Evolutionary conservation across 1,139 yeast species (phyloP).

Genomic region (Meyerozyma carpophila): DNA sequence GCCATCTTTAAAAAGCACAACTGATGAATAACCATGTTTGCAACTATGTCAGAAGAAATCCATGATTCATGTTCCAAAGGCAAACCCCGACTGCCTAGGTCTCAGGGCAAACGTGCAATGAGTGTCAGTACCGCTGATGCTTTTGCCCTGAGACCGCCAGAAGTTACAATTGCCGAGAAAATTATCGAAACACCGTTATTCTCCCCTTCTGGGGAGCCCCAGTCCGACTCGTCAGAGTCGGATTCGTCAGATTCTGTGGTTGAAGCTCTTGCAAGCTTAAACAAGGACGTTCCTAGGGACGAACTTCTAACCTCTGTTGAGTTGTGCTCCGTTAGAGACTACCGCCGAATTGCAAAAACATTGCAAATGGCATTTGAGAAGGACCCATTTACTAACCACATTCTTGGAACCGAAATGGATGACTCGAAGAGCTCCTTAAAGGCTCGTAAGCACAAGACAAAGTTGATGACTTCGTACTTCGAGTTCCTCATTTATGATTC

Average conservation of each 20-base stretch:
- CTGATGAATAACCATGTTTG: slow-evolving; percentile 13
- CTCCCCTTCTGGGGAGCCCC: background rate
- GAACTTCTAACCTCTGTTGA: slow-evolving; percentile 19
- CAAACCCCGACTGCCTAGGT: slow-evolving; percentile 41
- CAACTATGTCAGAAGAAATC: slow-evolving; percentile 29
- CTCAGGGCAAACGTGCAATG: slow-evolving; percentile 24
- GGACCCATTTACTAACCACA: slow-evolving; percentile 38
- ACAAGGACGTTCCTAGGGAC: background rate
- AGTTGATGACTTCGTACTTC: slow-evolving; percentile 32
- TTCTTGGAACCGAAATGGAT: slow-evolving; percentile 26
- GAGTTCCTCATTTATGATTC: slow-evolving; percentile 34
- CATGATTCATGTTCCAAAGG: slow-evolving; percentile 29
- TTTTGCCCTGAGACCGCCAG: slow-evolving; percentile 1
- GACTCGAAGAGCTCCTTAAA: slow-evolving; percentile 14
- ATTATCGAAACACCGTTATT: background rate
- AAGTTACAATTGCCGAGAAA: background rate
- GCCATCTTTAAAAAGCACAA: background rate
- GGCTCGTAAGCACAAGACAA: slow-evolving; percentile 19
- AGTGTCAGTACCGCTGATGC: slow-evolving; percentile 7
- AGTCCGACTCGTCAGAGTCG: background rate
- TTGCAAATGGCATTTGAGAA: slow-evolving; percentile 32
- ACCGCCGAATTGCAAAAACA: slow-evolving; percentile 36
- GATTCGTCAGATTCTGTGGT: background rate
- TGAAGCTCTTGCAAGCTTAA: background rate
- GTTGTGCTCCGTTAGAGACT: slow-evolving; percentile 27